Evolutionary conservation across 176 grass and related monocot species (phyloP).

Genomic region (Elymus sibiricus): DNA sequence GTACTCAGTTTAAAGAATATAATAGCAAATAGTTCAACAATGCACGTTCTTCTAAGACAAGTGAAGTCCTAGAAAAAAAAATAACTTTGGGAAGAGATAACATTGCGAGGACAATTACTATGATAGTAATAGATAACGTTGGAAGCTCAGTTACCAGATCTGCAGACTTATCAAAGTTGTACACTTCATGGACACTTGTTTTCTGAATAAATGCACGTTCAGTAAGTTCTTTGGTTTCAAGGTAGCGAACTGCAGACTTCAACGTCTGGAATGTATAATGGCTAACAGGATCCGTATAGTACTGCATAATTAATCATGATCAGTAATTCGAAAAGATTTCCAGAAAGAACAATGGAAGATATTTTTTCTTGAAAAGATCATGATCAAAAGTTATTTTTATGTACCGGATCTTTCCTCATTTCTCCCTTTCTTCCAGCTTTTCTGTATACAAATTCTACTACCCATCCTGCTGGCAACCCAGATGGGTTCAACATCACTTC

Average conservation of each 20-base stretch:
- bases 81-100: not conserved
- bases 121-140: not conserved
- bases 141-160: constrained; percentile 29
- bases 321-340: too few relatives aligned
- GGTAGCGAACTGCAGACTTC: too few relatives aligned
- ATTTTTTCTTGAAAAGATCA: not conserved
- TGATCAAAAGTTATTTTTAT: too few relatives aligned
- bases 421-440: constrained; percentile 17
- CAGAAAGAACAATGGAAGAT: not conserved
- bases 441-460: constrained; percentile 30
- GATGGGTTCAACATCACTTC: constrained; percentile 28
- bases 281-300: too few relatives aligned
- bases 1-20: too few relatives aligned
- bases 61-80: not conserved
- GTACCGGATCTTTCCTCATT: constrained; percentile 43
- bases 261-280: too few relatives aligned
- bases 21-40: too few relatives aligned
- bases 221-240: too few relatives aligned
- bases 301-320: too few relatives aligned
- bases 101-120: not conserved
- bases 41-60: not conserved
- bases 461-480: constrained; percentile 36
- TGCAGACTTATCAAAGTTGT: constrained; percentile 30
- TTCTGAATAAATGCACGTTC: constrained; percentile 26
- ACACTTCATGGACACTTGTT: constrained; percentile 37